Base-by-base conservation (phyloP, 257 asterid genomes). In the Solanum clarkiae region DNA sequence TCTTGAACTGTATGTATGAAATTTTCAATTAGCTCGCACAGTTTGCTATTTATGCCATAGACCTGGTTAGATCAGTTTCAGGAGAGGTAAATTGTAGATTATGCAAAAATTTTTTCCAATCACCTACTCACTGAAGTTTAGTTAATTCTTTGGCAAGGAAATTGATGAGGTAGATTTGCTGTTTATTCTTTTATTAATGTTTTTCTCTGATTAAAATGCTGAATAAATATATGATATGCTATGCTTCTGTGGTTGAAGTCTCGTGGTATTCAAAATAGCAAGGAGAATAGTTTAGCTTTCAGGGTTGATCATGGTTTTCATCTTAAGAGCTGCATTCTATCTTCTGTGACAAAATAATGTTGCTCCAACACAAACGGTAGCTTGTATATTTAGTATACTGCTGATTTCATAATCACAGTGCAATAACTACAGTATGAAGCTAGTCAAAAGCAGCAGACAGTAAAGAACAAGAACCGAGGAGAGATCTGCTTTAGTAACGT, bases 391-490 rank as follows among this genome's bases (percentile, higher is more conserved):
- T 81, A 18, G 69, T 56, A 10, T n/a, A 81, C 40, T 0, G 2
- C 79, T 82, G 59, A 82, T 62, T 57, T 62, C 77, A 82, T 62
- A 82, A 22, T 45, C 5, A 22, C 70, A 22, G 17, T 16, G 17
- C 66, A 62, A 42, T 47, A 17, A 22, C 60, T 68, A 92, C 89
- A 90, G 81, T 74, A 87, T 72, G 85, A 91, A 60, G 71, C 81
- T 83, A 62, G 88, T 56, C 36, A 90, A 86, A 88, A 91, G 45
- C 87, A 91, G 74, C 66, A 86, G 63, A 11, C 60, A 87, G 85
- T 83, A 85, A 70, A 91, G 89, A 85, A 90, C 63, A 86, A 90
- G 75, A 90, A 87, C 84, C 75, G 86, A 16, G 12, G 69, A 55
- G 6, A 87, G 68, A 54, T 45, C 80, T n/a, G 95, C 88, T 80